Percentiles rank a stretch among this genome's conserved stretches.
Conservation (phyloP, 2,329 filamentous ascomycete genomes). For the Ophiobolus disseminans region DNA sequence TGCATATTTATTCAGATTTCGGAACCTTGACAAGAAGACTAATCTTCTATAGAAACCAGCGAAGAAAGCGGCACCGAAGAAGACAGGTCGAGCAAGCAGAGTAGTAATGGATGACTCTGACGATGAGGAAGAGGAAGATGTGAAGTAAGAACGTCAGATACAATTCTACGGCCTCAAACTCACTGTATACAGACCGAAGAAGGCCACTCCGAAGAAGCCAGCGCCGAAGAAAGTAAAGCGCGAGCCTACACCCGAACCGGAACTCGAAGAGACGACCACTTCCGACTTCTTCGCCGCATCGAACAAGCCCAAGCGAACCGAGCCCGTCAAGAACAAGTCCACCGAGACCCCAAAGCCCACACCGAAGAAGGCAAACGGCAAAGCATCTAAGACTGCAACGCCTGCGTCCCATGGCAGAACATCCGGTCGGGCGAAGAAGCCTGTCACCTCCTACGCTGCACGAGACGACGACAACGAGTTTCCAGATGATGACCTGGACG, state of each 20-base stretch:
- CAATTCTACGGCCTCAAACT: slow-evolving; percentile 22
- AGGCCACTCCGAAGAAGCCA: slow-evolving; percentile 63
- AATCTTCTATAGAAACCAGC: slow-evolving; percentile 9
- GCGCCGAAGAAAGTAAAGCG: slow-evolving; percentile 64
- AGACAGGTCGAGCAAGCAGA: slow-evolving; percentile 48
- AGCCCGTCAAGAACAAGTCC: slow-evolving; percentile 49
- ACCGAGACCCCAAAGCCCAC: slow-evolving; percentile 43
- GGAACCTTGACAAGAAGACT: no score
- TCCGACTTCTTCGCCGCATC: slow-evolving; percentile 69
- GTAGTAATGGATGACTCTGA: slow-evolving; percentile 73
- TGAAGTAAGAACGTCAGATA: slow-evolving; percentile 29
- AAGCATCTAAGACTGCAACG: slow-evolving; percentile 41
- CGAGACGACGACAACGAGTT: slow-evolving; percentile 69
- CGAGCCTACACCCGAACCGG: slow-evolving; percentile 56
- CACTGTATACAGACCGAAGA: slow-evolving; percentile 44
- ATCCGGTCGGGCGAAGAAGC: slow-evolving; percentile 52
- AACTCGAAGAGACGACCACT: slow-evolving; percentile 65
- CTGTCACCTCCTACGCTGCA: slow-evolving; percentile 52
- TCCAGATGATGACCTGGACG: slow-evolving; percentile 57
- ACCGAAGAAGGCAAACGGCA: slow-evolving; percentile 45
- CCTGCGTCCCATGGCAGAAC: slow-evolving; percentile 45
- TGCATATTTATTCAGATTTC: no score
- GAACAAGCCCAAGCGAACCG: slow-evolving; percentile 61
- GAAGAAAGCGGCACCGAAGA: slow-evolving; percentile 51
- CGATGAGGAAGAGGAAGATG: slow-evolving; percentile 61